Percentiles rank a stretch among this genome's conserved stretches.
phyloP scores from a whole-genome alignment of 306 rosid genomes.

The Rubus idaeus region DNA sequence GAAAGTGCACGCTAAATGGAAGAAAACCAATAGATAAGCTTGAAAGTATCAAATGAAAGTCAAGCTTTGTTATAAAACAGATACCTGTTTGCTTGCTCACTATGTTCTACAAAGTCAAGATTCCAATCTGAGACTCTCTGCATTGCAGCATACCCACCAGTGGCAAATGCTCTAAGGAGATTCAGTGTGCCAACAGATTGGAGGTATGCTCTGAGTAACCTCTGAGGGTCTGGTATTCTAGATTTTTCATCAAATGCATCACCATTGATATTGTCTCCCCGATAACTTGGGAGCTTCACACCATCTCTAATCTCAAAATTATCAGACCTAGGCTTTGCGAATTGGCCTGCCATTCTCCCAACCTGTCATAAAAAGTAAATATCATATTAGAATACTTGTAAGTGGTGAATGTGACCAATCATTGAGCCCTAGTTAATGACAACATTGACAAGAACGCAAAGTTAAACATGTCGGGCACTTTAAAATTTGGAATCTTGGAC shows the following conservation, averaged over 20 bases:
- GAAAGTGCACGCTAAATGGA: background rate
- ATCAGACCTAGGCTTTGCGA: constrained; percentile 44
- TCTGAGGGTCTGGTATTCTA: constrained; percentile 40
- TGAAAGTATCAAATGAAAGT: background rate
- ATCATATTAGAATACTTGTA: background rate
- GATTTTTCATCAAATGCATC: constrained; percentile 41
- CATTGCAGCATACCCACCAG: constrained; percentile 51
- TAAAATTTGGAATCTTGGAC: background rate
- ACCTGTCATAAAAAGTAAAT: constrained; percentile 19
- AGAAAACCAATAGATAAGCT: background rate
- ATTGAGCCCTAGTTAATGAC: background rate
- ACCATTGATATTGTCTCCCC: constrained; percentile 44
- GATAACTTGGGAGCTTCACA: constrained; percentile 39
- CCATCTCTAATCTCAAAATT: constrained; percentile 41
- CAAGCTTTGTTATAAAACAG: background rate
- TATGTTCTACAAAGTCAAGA: constrained; percentile 39
- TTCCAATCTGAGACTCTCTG: constrained; percentile 47
- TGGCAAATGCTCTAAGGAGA: constrained; percentile 47
- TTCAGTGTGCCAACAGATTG: constrained; percentile 46
- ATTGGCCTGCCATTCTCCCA: constrained; percentile 51
- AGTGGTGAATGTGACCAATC: background rate
- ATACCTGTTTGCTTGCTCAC: constrained; percentile 45
- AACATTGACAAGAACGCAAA: background rate
- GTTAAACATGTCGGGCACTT: background rate
- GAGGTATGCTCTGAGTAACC: constrained; percentile 47